A percentile compares a stretch with the other conserved stretches of the same genome.
These are phyloP conservation scores for Cynara cardunculus DNA, from an alignment of 129 eudicot genomes.

Conservation along the genomic window DNA sequence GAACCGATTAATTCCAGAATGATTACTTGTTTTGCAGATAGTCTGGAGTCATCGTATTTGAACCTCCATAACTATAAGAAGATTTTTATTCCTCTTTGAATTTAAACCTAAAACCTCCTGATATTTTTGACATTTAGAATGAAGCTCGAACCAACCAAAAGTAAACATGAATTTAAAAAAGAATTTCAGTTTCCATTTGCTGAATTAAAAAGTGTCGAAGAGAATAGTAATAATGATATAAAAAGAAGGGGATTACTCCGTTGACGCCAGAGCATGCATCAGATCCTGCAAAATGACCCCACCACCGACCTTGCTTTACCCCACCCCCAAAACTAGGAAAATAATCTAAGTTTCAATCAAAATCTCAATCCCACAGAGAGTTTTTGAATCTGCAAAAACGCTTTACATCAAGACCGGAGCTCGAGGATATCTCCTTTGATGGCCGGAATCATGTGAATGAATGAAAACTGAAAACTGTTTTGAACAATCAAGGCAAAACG, in stretches of 20 bases:
- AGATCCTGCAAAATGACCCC: slow-evolving; percentile 25
- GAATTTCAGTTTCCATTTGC: too few relatives aligned
- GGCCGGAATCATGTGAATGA: slow-evolving; percentile 5
- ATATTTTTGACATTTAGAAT: too few relatives aligned
- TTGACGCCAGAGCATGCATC: slow-evolving; percentile 21
- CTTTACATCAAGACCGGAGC: neutral
- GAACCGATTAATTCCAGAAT: too few relatives aligned
- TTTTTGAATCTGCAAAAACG: neutral
- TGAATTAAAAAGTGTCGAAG: neutral
- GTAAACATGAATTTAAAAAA: too few relatives aligned
- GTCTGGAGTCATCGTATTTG: too few relatives aligned
- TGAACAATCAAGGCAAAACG: neutral
- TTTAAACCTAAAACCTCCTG: too few relatives aligned
- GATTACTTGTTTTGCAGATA: too few relatives aligned
- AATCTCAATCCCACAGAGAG: neutral
- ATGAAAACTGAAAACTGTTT: neutral
- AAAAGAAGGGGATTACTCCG: neutral
- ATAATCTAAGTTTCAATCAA: neutral
- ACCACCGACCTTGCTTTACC: slow-evolving; percentile 16
- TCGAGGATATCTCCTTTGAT: slow-evolving; percentile 5
- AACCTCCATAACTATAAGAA: too few relatives aligned
- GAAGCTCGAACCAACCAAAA: too few relatives aligned
- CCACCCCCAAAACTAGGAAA: slow-evolving; percentile 6
- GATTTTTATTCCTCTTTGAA: too few relatives aligned
- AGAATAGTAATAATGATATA: neutral